Percentiles rank a stretch among this genome's conserved stretches.
Conservation (phyloP, 2,329 filamentous ascomycete species). For the Scedosporium aurantiacum region DNA sequence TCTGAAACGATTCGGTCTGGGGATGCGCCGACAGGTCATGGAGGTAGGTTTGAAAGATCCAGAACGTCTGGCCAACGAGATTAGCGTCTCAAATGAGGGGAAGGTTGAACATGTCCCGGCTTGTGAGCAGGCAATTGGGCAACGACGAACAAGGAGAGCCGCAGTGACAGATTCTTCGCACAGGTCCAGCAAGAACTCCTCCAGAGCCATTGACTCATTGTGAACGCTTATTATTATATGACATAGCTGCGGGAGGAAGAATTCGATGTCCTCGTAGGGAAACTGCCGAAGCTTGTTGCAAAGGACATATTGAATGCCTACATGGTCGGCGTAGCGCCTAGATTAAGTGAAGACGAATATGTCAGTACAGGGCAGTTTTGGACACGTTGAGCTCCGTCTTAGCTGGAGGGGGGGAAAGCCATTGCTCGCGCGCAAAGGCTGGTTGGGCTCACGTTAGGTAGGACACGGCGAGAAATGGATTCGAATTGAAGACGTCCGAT, state of each 20-base stretch:
- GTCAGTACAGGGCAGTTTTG: background rate
- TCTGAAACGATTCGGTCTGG: conserved; percentile 67
- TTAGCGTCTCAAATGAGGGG: conserved; percentile 5
- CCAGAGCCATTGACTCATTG: conserved; percentile 84
- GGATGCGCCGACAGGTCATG: conserved; percentile 69
- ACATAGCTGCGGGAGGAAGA: conserved; percentile 81
- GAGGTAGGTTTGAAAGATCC: conserved; percentile 81
- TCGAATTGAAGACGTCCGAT: conserved; percentile 87
- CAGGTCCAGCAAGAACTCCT: conserved; percentile 76
- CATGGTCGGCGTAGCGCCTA: conserved; percentile 80
- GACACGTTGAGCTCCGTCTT: background rate
- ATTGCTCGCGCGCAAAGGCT: conserved; percentile 3
- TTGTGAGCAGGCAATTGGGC: conserved; percentile 8
- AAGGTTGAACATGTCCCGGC: background rate
- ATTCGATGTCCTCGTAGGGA: conserved; percentile 83
- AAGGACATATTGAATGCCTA: conserved; percentile 80
- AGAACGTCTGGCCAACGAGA: conserved; percentile 56
- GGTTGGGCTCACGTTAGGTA: conserved; percentile 64
- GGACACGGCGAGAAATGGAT: conserved; percentile 78
- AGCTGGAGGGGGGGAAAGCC: background rate
- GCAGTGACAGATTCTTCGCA: conserved; percentile 83
- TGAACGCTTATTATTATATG: conserved; percentile 80
- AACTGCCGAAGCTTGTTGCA: conserved; percentile 84
- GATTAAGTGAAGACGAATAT: conserved; percentile 4
- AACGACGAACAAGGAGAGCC: conserved; percentile 58